phyloP scores from a whole-genome alignment of 2,329 filamentous ascomycete species.

The Ophiostoma pallidulum region DNA sequence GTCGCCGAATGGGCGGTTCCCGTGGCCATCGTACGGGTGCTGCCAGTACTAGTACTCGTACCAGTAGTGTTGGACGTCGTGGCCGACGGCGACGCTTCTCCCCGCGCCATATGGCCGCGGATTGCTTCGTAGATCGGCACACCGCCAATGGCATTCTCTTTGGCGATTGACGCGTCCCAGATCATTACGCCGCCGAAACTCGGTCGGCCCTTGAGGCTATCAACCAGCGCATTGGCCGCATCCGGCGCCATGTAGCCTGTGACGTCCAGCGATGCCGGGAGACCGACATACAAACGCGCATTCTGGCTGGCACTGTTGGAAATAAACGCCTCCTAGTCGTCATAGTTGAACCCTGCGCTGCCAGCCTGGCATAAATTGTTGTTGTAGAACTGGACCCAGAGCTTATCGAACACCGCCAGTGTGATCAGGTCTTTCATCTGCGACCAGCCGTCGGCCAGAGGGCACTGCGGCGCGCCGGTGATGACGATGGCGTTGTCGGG shows the following conservation, averaged over 20 bases:
- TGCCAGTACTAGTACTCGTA: too few species aligned
- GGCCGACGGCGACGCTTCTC: too few species aligned
- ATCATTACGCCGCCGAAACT: slow-evolving; percentile 7
- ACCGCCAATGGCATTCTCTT: not conserved
- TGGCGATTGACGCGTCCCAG: not conserved
- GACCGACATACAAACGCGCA: slow-evolving; percentile 3
- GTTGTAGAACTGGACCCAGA: slow-evolving; percentile 7
- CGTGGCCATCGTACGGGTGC: too few species aligned
- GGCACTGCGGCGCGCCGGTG: slow-evolving; percentile 4
- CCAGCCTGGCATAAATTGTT: slow-evolving; percentile 2
- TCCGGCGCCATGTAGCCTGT: not conserved
- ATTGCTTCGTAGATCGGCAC: not conserved
- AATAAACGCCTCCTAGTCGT: not conserved
- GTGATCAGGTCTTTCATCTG: slow-evolving; percentile 1
- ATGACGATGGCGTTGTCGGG: not conserved
- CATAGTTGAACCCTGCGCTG: slow-evolving; percentile 1
- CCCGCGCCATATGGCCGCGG: not conserved
- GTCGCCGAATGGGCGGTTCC: too few species aligned
- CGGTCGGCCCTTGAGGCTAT: not conserved
- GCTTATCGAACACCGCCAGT: not conserved
- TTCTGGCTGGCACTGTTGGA: not conserved
- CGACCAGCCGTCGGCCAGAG: not conserved
- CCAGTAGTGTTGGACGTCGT: too few species aligned
- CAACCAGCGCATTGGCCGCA: not conserved
- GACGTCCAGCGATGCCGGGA: not conserved